These are phyloP conservation scores for Meyerozyma sp. DNA, from an alignment of 1,139 yeast species.

Conservation along the genomic window DNA sequence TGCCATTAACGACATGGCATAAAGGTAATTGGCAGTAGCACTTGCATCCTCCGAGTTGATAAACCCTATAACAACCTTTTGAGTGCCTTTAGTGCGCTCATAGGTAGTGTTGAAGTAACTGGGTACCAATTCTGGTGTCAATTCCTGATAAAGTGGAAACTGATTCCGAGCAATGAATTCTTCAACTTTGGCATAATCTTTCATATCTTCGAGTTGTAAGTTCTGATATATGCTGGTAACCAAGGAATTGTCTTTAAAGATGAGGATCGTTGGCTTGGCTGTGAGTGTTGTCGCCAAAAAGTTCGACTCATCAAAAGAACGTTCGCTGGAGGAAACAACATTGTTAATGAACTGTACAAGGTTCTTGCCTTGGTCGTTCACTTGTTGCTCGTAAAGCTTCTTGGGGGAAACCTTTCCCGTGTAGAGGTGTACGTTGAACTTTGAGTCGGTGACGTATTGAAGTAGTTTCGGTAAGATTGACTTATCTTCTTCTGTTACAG, in stretches of 20 bases:
- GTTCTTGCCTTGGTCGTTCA: conserved; percentile 38
- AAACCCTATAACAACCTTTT: conserved; percentile 50
- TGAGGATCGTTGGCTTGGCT: conserved; percentile 53
- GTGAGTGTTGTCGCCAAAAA: conserved; percentile 49
- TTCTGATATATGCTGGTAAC: conserved; percentile 51
- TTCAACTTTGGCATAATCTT: conserved; percentile 43
- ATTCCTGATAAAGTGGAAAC: conserved; percentile 47
- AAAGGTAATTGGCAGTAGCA: conserved; percentile 31
- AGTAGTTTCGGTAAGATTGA: conserved; percentile 54
- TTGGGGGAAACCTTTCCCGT: conserved; percentile 36
- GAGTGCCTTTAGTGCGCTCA: conserved; percentile 12
- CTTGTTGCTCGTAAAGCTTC: conserved; percentile 31
- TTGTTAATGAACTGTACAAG: conserved; percentile 39
- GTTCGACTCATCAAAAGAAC: conserved; percentile 37
- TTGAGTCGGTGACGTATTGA: conserved; percentile 52
- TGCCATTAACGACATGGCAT: conserved; percentile 42
- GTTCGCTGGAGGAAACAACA: conserved; percentile 18
- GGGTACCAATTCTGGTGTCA: conserved; percentile 35
- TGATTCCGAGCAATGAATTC: conserved; percentile 44
- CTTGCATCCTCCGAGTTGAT: conserved; percentile 40
- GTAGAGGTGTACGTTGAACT: conserved; percentile 49
- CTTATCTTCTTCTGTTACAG: conserved; percentile 54
- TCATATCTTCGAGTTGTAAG: conserved; percentile 58
- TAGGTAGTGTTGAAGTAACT: conserved; percentile 30
- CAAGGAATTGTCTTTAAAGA: conserved; percentile 53